A percentile compares a stretch with the other conserved stretches of the same genome.
Conservation (phyloP, 768 basidiomycete genomes). For the Termitomyces sp. region DNA sequence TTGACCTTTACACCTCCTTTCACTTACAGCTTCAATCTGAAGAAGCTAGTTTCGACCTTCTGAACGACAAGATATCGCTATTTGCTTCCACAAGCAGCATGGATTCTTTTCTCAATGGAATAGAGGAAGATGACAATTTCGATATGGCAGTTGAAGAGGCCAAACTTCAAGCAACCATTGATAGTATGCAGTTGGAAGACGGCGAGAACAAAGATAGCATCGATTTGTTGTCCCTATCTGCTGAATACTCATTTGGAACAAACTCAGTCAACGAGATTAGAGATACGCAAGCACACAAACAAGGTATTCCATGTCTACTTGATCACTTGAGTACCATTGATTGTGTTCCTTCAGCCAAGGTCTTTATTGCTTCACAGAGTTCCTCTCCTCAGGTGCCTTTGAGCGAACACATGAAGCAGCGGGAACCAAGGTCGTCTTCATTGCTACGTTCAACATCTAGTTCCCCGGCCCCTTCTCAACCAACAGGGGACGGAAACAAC, state of each 20-base stretch:
- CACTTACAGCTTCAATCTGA: constrained; percentile 37
- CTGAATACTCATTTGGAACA: neutral
- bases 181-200: constrained; percentile 8
- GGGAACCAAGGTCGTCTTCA: neutral
- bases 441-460: neutral
- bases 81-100: constrained; percentile 25
- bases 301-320: neutral
- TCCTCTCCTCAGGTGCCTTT: neutral
- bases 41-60: constrained; percentile 44
- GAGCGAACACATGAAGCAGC: neutral
- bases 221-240: neutral
- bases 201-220: neutral
- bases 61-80: constrained; percentile 49
- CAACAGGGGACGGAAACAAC: neutral
- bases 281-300: neutral
- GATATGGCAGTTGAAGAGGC: constrained; percentile 23
- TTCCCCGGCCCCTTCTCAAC: neutral
- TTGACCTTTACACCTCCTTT: constrained; percentile 44
- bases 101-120: constrained; percentile 28
- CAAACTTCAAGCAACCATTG: constrained; percentile 16
- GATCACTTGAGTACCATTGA: neutral
- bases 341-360: neutral
- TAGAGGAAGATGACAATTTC: constrained; percentile 36
- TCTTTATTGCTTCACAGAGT: neutral
- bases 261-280: neutral